Base-by-base conservation (phyloP, 768 basidiomycete genomes). In the Lactarius sanguifluus region DNA sequence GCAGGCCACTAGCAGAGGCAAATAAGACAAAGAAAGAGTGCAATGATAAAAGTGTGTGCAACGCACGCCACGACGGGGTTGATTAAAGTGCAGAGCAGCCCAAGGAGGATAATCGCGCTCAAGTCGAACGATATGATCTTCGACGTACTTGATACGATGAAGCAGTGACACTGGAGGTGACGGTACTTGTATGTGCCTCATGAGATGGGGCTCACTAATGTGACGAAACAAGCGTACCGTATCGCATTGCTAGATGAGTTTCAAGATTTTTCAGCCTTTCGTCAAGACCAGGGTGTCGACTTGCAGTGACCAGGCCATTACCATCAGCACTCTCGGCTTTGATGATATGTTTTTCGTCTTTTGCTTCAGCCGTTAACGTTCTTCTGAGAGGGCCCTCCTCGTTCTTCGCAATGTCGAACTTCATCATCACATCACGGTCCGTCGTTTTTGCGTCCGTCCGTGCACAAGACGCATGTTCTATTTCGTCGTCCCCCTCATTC, bases 31-130 rank as follows among this genome's bases (percentile, higher is more conserved):
- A 32, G 30, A 30, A 30, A 30, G 30, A 30, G 30, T 7, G 32
- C 32, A 32, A 25, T 50, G 54, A 30, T n/a, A 30, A 38, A 60
- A 15, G 62, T 57, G 15, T 50, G 61, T 36, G 62, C 61, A 15
- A 47, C 89, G 57, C 77, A 93, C 92, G 32, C 87, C 89, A 64
- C 92, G 85, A 71, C 86, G 82, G 3, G 92, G 92, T 73, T 94
- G 91, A 64, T 90, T 92, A 74, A 93, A 93, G 73, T 93, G 91
- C n/a, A 93, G 77, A 9, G 91, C 90, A 0, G 91, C 90, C 91
- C 91, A 93, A 6, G 91, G 90, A 3, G 91, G 91, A 71, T 91
- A 92, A 61, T 92, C 90, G 71, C 85, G 90, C 74, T 94, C 91
- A 1, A 94, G 79, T 59, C 81, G 82, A 43, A 89, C 81, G 66